Evolutionary conservation across 2,329 filamentous ascomycete genomes (phyloP), one percentile per base, ranked within the genome.

Genomic region (Claviceps fusiformis): DNA sequence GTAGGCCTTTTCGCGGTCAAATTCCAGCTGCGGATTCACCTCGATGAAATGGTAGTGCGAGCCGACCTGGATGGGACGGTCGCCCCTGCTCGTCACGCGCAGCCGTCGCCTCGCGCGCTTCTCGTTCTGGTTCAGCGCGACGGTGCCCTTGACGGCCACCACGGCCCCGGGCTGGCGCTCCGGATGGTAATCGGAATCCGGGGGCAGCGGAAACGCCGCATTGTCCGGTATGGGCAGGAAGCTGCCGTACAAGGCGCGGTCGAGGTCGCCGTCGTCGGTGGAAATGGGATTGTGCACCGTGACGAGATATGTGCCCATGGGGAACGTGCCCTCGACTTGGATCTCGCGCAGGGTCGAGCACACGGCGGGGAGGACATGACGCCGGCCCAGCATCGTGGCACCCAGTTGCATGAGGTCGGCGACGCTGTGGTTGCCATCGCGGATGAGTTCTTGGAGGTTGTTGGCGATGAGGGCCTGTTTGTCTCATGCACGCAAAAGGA

Each of bases 41-140:
- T 97, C 92, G 65, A 95, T 82, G 68, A 97, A 95, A 71, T 96
- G 92, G 69, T 95, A 97, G 71, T 97, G 92, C 37, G 89, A 95
- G 37, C 92, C 92, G 57, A 91, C 86, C 76, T 96, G 91, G 58
- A 96, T 86, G 1, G 92, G 92, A 37, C 92, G 77, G 69, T 97
- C 92, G 7, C 92, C 92, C 63, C 80, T 87, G 69, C 88, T 95
- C 59, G 85, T 90, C 45, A 97, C 88, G 65, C 76, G 82, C 44
- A 97, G 73, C 57, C 73, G 78, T 59, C 91, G 84, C 58, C 91
- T 79, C 70, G 80, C 83, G 54, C 89, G 79, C 43, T 84, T 85
- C 62, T 84, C 77, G 44, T 85, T 85, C 62, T 84, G 77, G 67
- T 89, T 95, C 62, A 97, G 71, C 52, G 73, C 71, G 54, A 96